Evolutionary conservation across 2,329 filamentous ascomycete genomes (phyloP).

Genomic region (Aquanectria penicillioides): DNA sequence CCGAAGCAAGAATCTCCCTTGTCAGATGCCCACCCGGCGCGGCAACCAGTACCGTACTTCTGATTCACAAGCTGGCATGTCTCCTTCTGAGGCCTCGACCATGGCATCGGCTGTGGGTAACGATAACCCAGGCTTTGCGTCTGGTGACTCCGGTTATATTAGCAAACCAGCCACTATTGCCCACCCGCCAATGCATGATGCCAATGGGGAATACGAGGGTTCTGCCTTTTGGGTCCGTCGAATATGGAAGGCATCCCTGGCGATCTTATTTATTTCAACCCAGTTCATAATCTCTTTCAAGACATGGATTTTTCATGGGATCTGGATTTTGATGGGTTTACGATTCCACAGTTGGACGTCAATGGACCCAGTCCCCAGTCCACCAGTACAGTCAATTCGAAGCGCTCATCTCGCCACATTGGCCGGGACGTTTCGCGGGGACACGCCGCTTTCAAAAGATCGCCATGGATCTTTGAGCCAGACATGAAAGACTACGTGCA

Average conservation of each 20-base stretch:
- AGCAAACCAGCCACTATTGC: slow-evolving; percentile 21
- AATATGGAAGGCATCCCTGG: slow-evolving; percentile 26
- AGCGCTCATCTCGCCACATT: slow-evolving; percentile 26
- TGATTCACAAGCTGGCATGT: slow-evolving; percentile 36
- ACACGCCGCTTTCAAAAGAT: slow-evolving; percentile 17
- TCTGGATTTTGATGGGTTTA: slow-evolving; percentile 27
- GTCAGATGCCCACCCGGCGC: slow-evolving; percentile 40
- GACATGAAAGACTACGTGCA: slow-evolving; percentile 22
- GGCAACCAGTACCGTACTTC: slow-evolving; percentile 39
- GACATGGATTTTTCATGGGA: slow-evolving; percentile 37
- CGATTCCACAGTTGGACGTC: slow-evolving; percentile 22
- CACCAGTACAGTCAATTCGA: slow-evolving; percentile 25
- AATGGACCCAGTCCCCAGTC: slow-evolving; percentile 23
- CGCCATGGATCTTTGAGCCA: slow-evolving; percentile 31
- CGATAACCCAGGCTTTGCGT: slow-evolving; percentile 28
- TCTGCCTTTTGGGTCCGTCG: slow-evolving; percentile 27
- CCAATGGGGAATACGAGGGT: slow-evolving; percentile 26
- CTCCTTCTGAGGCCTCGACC: slow-evolving; percentile 36
- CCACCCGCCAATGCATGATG: slow-evolving; percentile 27
- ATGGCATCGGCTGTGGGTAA: slow-evolving; percentile 31
- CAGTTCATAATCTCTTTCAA: slow-evolving; percentile 26
- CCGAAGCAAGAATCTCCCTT: slow-evolving; percentile 38
- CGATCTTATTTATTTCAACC: slow-evolving; percentile 28
- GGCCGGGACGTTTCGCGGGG: slow-evolving; percentile 26
- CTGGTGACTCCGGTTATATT: slow-evolving; percentile 30